Percentiles rank a stretch among this genome's conserved stretches.
Evolutionary conservation across 352 stramenopile species (phyloP).

Genomic region (Phytophthora hibernalis): DNA sequence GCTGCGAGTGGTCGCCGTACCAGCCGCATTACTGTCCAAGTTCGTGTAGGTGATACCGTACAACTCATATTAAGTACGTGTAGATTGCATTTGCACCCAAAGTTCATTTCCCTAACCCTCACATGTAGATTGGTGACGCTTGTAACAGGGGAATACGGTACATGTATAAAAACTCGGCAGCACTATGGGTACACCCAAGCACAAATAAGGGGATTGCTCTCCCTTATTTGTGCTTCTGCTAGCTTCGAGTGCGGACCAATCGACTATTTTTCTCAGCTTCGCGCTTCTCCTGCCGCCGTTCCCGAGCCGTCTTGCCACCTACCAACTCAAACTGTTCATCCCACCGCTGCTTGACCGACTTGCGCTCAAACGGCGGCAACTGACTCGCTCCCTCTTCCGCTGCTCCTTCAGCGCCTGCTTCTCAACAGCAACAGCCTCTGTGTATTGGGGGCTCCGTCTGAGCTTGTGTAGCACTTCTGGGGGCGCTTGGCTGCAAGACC

Average conservation of each 20-base stretch:
- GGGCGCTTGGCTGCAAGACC: slow-evolving; percentile 16
- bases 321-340: slow-evolving; percentile 21
- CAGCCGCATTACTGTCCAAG: no score
- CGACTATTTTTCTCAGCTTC: slow-evolving; percentile 7
- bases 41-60: no score
- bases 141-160: no score
- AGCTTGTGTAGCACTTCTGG: not conserved
- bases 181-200: no score
- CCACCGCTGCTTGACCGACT: slow-evolving; percentile 19
- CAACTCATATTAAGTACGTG: no score
- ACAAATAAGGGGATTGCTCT: no score
- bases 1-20: no score
- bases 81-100: no score
- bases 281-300: slow-evolving; percentile 7
- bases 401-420: slow-evolving; percentile 3
- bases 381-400: not conserved
- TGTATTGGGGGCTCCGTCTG: slow-evolving; percentile 2
- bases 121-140: no score
- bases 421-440: slow-evolving; percentile 6
- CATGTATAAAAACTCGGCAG: no score
- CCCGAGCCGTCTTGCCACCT: slow-evolving; percentile 19
- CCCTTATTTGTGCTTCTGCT: slow-evolving; percentile 3
- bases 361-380: slow-evolving; percentile 20
- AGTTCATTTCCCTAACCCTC: no score
- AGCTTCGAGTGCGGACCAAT: slow-evolving; percentile 2